A percentile compares a stretch with the other conserved stretches of the same genome.
Conservation (phyloP, 108 stramenopile genomes). For the Nitzschia putrida region DNA sequence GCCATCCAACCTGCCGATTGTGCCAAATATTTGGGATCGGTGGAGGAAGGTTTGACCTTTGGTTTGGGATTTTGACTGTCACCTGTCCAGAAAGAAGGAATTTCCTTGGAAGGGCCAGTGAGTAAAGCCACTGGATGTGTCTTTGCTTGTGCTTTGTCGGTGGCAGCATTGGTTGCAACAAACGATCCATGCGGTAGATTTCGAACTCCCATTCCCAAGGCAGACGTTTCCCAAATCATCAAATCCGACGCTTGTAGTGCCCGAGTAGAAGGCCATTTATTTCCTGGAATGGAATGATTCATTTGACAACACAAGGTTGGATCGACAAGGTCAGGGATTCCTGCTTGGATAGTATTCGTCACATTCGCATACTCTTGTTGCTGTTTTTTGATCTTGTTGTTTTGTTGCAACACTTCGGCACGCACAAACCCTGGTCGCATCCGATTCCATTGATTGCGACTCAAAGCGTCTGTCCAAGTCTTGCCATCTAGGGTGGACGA, state of each 20-base stretch:
- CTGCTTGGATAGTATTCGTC: too few species aligned
- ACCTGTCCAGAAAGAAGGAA: constrained; percentile 42
- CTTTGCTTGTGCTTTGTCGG: not conserved
- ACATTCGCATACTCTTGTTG: constrained; percentile 17
- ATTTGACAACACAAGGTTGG: constrained; percentile 46
- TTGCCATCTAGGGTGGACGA: too few species aligned
- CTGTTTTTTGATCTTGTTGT: not conserved
- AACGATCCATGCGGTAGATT: too few species aligned
- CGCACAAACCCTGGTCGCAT: constrained; percentile 66
- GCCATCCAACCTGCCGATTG: constrained; percentile 76
- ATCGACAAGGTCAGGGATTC: constrained; percentile 46
- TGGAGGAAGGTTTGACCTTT: constrained; percentile 18
- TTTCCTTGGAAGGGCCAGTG: constrained; percentile 27
- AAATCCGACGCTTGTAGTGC: constrained; percentile 51
- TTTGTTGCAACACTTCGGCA: constrained; percentile 46
- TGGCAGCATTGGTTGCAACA: not conserved
- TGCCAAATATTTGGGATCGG: constrained; percentile 49
- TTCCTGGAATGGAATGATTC: not conserved
- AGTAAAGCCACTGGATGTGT: not conserved
- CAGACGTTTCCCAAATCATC: constrained; percentile 70
- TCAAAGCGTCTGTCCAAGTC: constrained; percentile 32
- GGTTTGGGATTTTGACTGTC: too few species aligned
- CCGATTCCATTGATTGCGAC: constrained; percentile 46
- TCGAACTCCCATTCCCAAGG: constrained; percentile 63
- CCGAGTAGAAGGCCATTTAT: constrained; percentile 27